Evolutionary conservation across 23 red algal species (phyloP), one percentile per base, ranked within the genome.

Genomic region (Gracilariopsis chorda): DNA sequence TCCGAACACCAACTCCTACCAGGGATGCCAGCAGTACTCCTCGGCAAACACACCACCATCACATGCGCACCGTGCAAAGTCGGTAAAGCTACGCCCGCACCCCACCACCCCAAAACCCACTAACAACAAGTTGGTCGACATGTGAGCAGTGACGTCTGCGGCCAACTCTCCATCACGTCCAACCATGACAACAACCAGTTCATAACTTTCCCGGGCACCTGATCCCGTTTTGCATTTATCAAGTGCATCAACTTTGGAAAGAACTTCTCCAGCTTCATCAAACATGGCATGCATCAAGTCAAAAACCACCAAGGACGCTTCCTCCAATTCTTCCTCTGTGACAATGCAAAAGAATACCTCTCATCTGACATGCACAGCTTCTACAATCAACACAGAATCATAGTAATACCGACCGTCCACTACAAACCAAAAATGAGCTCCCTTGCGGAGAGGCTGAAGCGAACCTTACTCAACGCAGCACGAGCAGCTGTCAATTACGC

Each of bases 391-490:
- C 7, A 74, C 23, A 39, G 67, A n/a, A 74, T 34, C 21, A 11
- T 41, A 74, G n/a, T 34, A 41, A 74, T 39, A 23, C 25, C 36
- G n/a, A n/a, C n/a, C n/a, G n/a, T n/a, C n/a, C n/a, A n/a, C n/a
- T n/a, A 80, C 0, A 23, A 80, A 48, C 76, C 76, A 51, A 40
- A 56, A 80, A 21, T 0, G 36, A 80, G 44, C 23, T 20, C 76
- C n/a, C 45, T 48, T 27, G 76, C 76, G 12, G 76, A 80, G 13
- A 28, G 76, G 19, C 30, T 80, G 8, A 80, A 80, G 43, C 76
- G 0, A 48, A 80, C 45, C 24, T 24, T 80, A 21, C 20, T 57
- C 42, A 51, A 80, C 35, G 1, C 76, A 28, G 45, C 76, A 8
- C 48, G 76, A 57, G 76, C 44, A 59, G 46, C 39, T 51, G 43